Conservation (phyloP, 2,329 filamentous ascomycete genomes). For the Phialophora chinensis region DNA sequence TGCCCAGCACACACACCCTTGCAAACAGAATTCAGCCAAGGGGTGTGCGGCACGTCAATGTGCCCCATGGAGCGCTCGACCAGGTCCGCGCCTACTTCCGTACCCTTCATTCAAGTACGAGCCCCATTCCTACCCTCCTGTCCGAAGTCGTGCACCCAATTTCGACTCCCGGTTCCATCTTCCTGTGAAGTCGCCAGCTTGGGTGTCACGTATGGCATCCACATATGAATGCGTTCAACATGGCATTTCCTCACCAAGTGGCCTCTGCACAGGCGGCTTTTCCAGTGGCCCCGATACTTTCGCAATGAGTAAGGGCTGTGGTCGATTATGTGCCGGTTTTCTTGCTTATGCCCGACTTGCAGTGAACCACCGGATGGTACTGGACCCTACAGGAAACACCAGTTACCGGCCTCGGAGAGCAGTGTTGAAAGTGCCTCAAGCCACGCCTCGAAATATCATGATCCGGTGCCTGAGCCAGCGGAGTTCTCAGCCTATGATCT, state of each 20-base stretch:
- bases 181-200: not conserved
- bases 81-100: no score
- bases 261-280: conserved; percentile 8
- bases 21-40: not conserved
- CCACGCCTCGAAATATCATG: not conserved
- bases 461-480: not conserved
- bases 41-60: not conserved
- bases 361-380: not conserved
- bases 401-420: not conserved
- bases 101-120: not conserved
- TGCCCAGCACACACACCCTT: not conserved
- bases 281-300: not conserved
- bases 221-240: conserved; percentile 15
- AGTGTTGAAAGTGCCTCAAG: not conserved
- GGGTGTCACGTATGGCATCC: conserved; percentile 1
- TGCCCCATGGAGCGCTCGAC: not conserved
- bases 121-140: not conserved
- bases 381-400: not conserved
- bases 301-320: not conserved
- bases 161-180: not conserved
- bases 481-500: not conserved
- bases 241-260: conserved; percentile 4
- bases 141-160: not conserved
- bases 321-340: not conserved
- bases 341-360: not conserved